Evolutionary conservation across 495 filamentous ascomycete species (phyloP), one percentile per base, ranked within the genome.

Genomic region (Penicillium turbatum): DNA sequence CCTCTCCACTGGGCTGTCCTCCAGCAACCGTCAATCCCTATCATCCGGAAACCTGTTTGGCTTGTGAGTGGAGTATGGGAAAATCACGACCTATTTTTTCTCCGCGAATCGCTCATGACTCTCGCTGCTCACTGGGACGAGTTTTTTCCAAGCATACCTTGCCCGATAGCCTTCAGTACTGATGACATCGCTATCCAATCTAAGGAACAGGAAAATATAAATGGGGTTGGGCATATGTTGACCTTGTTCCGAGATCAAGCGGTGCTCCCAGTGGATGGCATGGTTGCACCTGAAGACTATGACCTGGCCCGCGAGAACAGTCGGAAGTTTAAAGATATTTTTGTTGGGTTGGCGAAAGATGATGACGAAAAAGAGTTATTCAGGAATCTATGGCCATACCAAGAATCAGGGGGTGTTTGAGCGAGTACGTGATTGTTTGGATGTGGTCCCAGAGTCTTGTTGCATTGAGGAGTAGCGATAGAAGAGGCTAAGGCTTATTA

Each of bases 321-420:
- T 19, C 35, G 26, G 3, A n/a, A 39, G 6, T 46, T 39, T 5
- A 40, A 39, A 31, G 35, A 50, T 6, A 38, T 21, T n/a, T 50
- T 50, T n/a, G 19, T 39, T 8, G 45, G 45, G 19, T 29, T 52
- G 60, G 66, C 19, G 5, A 50, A 40, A n/a, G 11, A 39, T 31
- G 26, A 50, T 6, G 26, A 19, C 6, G 47, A 30, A 26, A 39
- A 10, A 40, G 53, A 67, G 47, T 51, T 69, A 37, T 63, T 38
- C 27, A 38, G 27, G 24, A 69, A 59, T 17, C 32, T 74, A 16
- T 74, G 66, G 69, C 69, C 69, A n/a, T 74, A 71, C 30, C 57
- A 72, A 60, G 62, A 68, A 47, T 51, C 51, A 2, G 21, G 30
- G 30, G 6, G 6, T 31, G 6, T 31, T 5, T 31, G 30, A 31